phyloP scores from a whole-genome alignment of 1,284 basidiomycete genomes.

The Hymenochaete sp. region DNA sequence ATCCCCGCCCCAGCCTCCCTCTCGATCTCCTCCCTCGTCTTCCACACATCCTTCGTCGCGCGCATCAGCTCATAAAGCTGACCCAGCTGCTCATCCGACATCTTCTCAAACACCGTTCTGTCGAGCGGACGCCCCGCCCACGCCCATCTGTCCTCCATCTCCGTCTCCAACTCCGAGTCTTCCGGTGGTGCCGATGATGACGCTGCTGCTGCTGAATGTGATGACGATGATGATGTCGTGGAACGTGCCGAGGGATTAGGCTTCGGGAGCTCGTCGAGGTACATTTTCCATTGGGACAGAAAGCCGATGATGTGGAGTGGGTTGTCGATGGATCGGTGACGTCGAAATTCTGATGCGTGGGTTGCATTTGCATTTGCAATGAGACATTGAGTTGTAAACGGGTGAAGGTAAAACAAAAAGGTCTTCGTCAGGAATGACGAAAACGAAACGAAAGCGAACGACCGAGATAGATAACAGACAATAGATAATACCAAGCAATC shows the following conservation, averaged over 20 bases:
- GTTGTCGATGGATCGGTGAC: slow-evolving; percentile 73
- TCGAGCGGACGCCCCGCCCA: too few species aligned
- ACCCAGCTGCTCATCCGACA: slow-evolving; percentile 86
- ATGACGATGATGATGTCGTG: slow-evolving; percentile 44
- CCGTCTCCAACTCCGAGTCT: too few species aligned
- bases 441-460: neutral
- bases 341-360: slow-evolving; percentile 61
- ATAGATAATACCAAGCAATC: neutral
- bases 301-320: slow-evolving; percentile 88
- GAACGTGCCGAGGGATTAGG: slow-evolving; percentile 68
- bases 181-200: neutral
- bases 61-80: slow-evolving; percentile 92
- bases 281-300: slow-evolving; percentile 86
- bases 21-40: slow-evolving; percentile 34
- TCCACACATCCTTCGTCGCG: slow-evolving; percentile 81
- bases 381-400: too few species aligned
- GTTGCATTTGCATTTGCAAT: neutral
- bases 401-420: slow-evolving; percentile 10
- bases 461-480: neutral
- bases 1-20: slow-evolving; percentile 10
- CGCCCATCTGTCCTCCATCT: too few species aligned
- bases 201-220: neutral
- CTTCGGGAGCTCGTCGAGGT: slow-evolving; percentile 65
- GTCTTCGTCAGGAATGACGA: slow-evolving; percentile 1
- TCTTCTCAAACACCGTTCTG: slow-evolving; percentile 36